Percentiles rank a stretch among this genome's conserved stretches.
Conservation (phyloP, 139 green algal genomes). For the Desmodesmus armatus region DNA sequence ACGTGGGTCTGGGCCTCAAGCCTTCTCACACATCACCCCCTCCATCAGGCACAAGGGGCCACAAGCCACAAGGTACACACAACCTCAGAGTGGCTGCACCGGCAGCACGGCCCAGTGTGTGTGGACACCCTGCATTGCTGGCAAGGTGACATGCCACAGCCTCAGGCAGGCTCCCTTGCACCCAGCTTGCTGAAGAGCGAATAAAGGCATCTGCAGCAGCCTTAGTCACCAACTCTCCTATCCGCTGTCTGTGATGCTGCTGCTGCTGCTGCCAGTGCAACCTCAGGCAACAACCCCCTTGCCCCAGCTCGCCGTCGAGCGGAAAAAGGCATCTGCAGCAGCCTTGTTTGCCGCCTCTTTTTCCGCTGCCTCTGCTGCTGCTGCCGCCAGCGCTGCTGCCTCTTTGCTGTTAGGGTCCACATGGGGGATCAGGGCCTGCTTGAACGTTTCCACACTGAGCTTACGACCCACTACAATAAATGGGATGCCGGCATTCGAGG, state of each 20-base stretch:
- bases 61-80: too few species aligned
- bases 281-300: neutral
- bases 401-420: neutral
- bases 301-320: neutral
- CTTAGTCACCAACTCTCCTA: neutral
- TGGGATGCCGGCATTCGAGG: slow-evolving; percentile 23
- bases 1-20: too few species aligned
- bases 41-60: too few species aligned
- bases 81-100: too few species aligned
- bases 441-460: slow-evolving; percentile 11
- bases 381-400: slow-evolving; percentile 16
- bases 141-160: too few species aligned
- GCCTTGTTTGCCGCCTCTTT: slow-evolving; percentile 15
- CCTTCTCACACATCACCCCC: too few species aligned
- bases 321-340: slow-evolving; percentile 1
- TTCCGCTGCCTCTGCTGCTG: neutral
- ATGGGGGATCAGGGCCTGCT: slow-evolving; percentile 4
- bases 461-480: slow-evolving; percentile 38
- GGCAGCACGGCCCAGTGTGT: too few species aligned
- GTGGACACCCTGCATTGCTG: too few species aligned
- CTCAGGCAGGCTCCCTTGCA: neutral
- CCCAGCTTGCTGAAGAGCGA: neutral
- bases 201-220: slow-evolving; percentile 10
- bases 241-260: too few species aligned
- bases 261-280: neutral